Evolutionary conservation across 1,139 yeast species (phyloP), one percentile per base, ranked within the genome.

Genomic region (Suhomyces choctaworum): DNA sequence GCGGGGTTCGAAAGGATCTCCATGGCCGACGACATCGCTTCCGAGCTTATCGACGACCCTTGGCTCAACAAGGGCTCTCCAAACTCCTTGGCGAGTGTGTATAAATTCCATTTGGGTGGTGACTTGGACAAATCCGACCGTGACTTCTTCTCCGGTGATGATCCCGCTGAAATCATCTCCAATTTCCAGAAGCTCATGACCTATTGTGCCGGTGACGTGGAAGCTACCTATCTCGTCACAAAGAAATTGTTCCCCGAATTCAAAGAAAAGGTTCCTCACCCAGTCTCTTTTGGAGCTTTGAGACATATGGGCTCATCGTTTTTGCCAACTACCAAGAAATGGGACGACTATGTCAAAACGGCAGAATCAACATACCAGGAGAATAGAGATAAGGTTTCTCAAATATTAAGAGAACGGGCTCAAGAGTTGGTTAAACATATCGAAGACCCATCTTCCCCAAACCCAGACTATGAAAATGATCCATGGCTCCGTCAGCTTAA

Each of bases 401-500:
- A 64, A 3, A 82, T 80, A 37, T 68, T 94, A 12, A 64, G 70
- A 22, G 62, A 64, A 17, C 66, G 90, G 25, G 90, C 90, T 0
- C 66, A 77, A 7, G 78, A 78, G 15, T 74, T 83, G 5, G 76
- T 84, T 0, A 52, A 58, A 9, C 52, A 54, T 34, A 52, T 65
- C 3, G 50, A 47, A 22, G 39, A 41, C 7, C 39, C 34, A 7
- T 56, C 61, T 25, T 54, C 68, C 1, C 51, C 48, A 24, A 56
- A 32, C 19, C 66, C 60, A 13, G 58, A 57, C 16, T 58, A 61
- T 59, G 58, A 57, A 23, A 46, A 57, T 11, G 97, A 92, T 53
- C 96, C 96, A 0, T 94, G 98, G 98, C 65, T 90, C 24, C 67
- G 72, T 4, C 98, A 94, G 56, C 66, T 94, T 40, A 89, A 94